phyloP scores from a whole-genome alignment of 257 asterid species.

The Oldenlandia corymbosa region DNA sequence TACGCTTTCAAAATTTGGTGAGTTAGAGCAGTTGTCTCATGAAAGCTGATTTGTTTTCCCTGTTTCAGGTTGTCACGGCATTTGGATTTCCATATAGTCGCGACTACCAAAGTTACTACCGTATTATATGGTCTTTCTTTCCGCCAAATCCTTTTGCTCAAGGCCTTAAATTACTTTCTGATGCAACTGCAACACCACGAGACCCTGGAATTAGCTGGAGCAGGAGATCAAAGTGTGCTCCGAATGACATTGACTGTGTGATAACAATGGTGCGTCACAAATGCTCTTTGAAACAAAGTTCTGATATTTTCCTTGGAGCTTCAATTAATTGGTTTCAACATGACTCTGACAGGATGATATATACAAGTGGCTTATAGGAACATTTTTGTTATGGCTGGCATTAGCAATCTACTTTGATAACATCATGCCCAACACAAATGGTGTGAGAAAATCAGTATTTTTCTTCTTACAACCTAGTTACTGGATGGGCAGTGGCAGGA shows the following conservation, averaged over 20 bases:
- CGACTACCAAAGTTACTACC: slow-evolving; percentile 36
- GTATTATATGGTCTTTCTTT: slow-evolving; percentile 71
- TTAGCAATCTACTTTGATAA: slow-evolving; percentile 90
- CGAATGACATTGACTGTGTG: slow-evolving; percentile 72
- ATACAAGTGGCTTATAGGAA: slow-evolving; percentile 60
- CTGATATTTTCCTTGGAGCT: neutral
- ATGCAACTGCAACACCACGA: slow-evolving; percentile 81
- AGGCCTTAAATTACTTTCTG: slow-evolving; percentile 72
- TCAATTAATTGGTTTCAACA: neutral
- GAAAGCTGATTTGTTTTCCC: slow-evolving; percentile 18
- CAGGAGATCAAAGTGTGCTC: slow-evolving; percentile 65
- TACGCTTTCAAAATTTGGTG: slow-evolving; percentile 11
- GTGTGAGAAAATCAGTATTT: slow-evolving; percentile 70
- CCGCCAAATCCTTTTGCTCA: slow-evolving; percentile 90
- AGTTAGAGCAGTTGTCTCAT: slow-evolving; percentile 13
- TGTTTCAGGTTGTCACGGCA: slow-evolving; percentile 64
- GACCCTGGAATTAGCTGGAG: slow-evolving; percentile 95
- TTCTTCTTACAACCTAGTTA: slow-evolving; percentile 78
- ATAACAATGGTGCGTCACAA: slow-evolving; percentile 50
- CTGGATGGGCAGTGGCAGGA: slow-evolving; percentile 96
- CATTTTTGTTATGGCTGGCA: slow-evolving; percentile 66
- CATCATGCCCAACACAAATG: slow-evolving; percentile 69
- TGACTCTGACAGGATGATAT: slow-evolving; percentile 57
- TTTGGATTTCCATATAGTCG: slow-evolving; percentile 84
- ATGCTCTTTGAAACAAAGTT: neutral